Conservation (phyloP, 352 stramenopile species). For the Phytophthora litchii region DNA sequence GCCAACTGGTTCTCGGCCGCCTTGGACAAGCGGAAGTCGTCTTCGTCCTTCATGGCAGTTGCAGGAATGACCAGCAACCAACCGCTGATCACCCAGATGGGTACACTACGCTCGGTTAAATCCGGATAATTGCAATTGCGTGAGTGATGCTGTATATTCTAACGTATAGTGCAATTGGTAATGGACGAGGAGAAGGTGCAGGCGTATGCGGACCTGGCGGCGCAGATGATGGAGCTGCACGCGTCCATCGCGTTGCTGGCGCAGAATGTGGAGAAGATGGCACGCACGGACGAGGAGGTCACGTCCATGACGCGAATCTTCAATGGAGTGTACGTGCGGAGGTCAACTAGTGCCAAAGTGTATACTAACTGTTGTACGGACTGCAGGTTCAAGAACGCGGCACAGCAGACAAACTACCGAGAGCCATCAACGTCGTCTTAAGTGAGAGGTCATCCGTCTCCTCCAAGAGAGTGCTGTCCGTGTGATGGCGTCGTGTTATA, state of each 20-base stretch:
- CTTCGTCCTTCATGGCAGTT: conserved; percentile 56
- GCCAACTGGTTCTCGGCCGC: conserved; percentile 78
- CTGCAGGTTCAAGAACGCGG: conserved; percentile 57
- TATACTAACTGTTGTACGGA: conserved; percentile 7
- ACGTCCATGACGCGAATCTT: conserved; percentile 79
- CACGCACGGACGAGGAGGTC: conserved; percentile 66
- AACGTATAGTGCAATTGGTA: no score
- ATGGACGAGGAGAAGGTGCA: conserved; percentile 80
- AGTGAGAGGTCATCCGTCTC: neutral
- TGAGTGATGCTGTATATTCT: no score
- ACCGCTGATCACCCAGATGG: conserved; percentile 10
- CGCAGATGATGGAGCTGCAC: conserved; percentile 80
- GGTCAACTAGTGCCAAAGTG: neutral
- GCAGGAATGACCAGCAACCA: conserved; percentile 25
- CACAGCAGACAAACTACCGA: conserved; percentile 43
- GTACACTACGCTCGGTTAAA: conserved; percentile 10
- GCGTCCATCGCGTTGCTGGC: conserved; percentile 69
- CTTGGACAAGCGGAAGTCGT: conserved; percentile 80
- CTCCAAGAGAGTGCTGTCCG: neutral
- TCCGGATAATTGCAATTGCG: conserved; percentile 5
- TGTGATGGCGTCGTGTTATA: conserved; percentile 7
- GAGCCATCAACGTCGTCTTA: conserved; percentile 22
- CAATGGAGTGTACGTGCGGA: conserved; percentile 63
- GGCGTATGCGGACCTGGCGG: conserved; percentile 69
- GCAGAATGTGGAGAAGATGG: conserved; percentile 82